Base-by-base conservation (phyloP, 2,329 filamentous ascomycete genomes). In the Calonectria pseudoreteaudii region DNA sequence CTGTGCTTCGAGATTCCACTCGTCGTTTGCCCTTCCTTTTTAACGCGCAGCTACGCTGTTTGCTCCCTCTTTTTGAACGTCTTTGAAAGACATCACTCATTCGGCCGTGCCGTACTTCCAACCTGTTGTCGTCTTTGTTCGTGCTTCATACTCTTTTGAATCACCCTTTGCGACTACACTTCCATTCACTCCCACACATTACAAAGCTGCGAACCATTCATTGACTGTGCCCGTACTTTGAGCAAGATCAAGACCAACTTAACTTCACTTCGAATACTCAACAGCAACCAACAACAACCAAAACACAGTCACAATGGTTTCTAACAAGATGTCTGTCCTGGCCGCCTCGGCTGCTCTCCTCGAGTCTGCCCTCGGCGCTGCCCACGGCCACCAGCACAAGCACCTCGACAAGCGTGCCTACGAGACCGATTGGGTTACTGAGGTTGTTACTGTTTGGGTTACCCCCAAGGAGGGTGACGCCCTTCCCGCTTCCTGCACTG, bases 31-130 rank as follows among this genome's bases (percentile, higher is more conserved):
- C 79, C 72, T 80, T 81, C 77, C 60, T 80, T 81, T 81, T 79
- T 83, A 75, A 76, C 76, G 76, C 78, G 71, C 77, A 81, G 77
- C 79, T 77, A 80, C 80, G 79, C 83, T 81, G 76, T 68, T 80
- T 74, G 79, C 85, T 84, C 83, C 86, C 82, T 83, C 79, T 83
- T 74, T 82, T 84, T 72, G 86, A 62, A 62, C 84, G 86, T 89
- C 88, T 89, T 90, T 89, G 88, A 90, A 79, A 90, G 88, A 89
- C 84, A 72, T 73, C 78, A 77, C 81, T 75, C 81, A 68, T 74
- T 78, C 83, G 82, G 83, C 84, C 79, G 84, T 81, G 84, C 83
- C 84, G 81, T 62, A 77, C 74, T 73, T 75, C 68, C 75, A 77
- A 60, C 75, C 70, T 53, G 66, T 73, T 76, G 74, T 76, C 70